phyloP scores from a whole-genome alignment of 345 rosid genomes.

The Pistacia integerrima region DNA sequence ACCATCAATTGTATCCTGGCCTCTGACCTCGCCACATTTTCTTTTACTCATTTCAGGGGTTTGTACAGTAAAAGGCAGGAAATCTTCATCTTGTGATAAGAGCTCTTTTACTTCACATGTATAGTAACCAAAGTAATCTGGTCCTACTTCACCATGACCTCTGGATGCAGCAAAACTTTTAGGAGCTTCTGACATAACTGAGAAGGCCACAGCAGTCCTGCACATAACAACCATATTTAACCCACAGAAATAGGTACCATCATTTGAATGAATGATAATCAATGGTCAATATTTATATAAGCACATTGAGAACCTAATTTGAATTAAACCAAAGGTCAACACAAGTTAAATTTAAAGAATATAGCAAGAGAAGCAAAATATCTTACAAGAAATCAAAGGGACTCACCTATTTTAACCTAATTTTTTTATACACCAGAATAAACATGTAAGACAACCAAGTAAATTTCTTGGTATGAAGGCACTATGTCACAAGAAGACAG shows the following conservation, averaged over 20 bases:
- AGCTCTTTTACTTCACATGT: conserved; percentile 38
- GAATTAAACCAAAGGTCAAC: not conserved
- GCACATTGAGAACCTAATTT: not conserved
- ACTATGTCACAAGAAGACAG: no score
- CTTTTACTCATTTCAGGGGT: conserved; percentile 17
- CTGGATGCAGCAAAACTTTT: conserved; percentile 22
- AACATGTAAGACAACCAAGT: not conserved
- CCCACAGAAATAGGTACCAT: not conserved
- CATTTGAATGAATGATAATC: not conserved
- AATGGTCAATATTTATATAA: not conserved
- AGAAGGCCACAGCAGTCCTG: conserved; percentile 16
- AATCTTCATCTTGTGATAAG: conserved; percentile 39
- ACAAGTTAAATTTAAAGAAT: conserved; percentile 2
- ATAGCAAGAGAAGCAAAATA: not conserved
- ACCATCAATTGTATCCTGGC: conserved; percentile 7
- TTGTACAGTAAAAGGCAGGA: conserved; percentile 12
- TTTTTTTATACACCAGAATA: not conserved
- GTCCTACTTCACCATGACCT: conserved; percentile 27
- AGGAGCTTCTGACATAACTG: conserved; percentile 30
- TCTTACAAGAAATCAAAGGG: not conserved
- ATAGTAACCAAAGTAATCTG: conserved; percentile 51
- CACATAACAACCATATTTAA: conserved; percentile 18
- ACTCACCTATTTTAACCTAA: conserved; percentile 5
- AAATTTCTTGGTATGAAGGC: not conserved
- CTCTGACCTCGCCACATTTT: conserved; percentile 10